These are phyloP conservation scores for Camillea tinctor DNA, from an alignment of 2,329 filamentous ascomycete genomes.

Conservation along the genomic window DNA sequence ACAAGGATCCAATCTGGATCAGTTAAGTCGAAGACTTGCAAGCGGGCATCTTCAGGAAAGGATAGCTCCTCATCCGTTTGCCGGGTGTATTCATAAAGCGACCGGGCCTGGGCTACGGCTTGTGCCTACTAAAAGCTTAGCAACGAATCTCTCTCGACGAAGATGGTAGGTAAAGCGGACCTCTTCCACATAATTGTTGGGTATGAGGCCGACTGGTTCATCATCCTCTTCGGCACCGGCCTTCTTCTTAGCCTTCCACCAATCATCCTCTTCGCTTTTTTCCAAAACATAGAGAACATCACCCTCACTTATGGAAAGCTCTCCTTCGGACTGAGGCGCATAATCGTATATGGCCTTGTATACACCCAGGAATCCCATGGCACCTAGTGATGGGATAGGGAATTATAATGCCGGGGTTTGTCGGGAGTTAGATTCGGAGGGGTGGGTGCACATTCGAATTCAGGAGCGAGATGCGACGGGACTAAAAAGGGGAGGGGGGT, in stretches of 20 bases:
- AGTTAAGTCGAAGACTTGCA: slow-evolving; percentile 84
- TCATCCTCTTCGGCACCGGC: slow-evolving; percentile 81
- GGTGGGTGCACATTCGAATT: neutral
- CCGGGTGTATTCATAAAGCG: slow-evolving; percentile 96
- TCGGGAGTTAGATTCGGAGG: neutral
- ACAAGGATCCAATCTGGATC: slow-evolving; percentile 98
- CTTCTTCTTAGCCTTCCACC: slow-evolving; percentile 97
- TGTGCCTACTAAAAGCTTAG: slow-evolving; percentile 50
- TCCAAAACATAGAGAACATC: slow-evolving; percentile 87
- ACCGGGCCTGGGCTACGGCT: slow-evolving; percentile 70
- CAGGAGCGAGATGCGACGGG: neutral
- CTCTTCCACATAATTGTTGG: slow-evolving; percentile 94
- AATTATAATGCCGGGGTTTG: slow-evolving; percentile 2
- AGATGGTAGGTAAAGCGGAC: slow-evolving; percentile 49
- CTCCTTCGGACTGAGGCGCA: slow-evolving; percentile 78
- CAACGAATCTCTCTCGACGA: slow-evolving; percentile 58
- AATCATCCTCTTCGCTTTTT: slow-evolving; percentile 74
- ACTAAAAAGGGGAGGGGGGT: neutral
- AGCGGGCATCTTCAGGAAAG: slow-evolving; percentile 81
- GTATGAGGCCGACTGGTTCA: slow-evolving; percentile 85
- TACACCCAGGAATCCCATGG: slow-evolving; percentile 89
- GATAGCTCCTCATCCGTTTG: slow-evolving; percentile 98
- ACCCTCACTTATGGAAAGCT: slow-evolving; percentile 81
- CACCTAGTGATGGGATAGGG: slow-evolving; percentile 13
- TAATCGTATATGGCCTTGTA: slow-evolving; percentile 94